Conservation (phyloP, 257 asterid species). For the Primulina huaijiensis region DNA sequence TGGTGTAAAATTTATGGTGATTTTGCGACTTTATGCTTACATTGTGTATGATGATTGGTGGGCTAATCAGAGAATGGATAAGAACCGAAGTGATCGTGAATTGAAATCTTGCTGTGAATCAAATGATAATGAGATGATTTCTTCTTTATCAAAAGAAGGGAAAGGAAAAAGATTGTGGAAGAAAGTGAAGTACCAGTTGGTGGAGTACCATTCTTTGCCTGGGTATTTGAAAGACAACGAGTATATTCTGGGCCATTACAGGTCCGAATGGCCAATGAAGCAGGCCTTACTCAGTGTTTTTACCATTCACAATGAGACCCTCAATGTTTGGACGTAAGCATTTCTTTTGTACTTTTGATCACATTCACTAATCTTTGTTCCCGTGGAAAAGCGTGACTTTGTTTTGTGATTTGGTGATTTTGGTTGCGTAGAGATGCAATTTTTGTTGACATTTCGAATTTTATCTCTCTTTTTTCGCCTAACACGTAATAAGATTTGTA, state of each 20-base stretch:
- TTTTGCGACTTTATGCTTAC: constrained; percentile 2
- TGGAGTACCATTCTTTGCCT: constrained; percentile 91
- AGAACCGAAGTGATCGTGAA: constrained; percentile 30
- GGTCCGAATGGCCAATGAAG: constrained; percentile 91
- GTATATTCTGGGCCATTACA: constrained; percentile 70
- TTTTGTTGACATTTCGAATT: neutral
- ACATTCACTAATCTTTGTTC: neutral
- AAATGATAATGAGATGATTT: constrained; percentile 29
- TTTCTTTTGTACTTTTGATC: constrained; percentile 19
- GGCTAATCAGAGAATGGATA: constrained; percentile 49
- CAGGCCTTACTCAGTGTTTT: constrained; percentile 79
- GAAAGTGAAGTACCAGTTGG: constrained; percentile 90
- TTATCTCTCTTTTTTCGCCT: neutral
- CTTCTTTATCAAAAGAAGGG: constrained; percentile 36
- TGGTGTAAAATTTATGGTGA: neutral
- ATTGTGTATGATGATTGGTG: constrained; percentile 23
- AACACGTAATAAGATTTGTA: neutral
- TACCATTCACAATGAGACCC: constrained; percentile 93
- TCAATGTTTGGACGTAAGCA: constrained; percentile 96
- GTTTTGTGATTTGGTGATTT: constrained; percentile 13
- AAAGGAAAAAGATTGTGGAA: constrained; percentile 81
- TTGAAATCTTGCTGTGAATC: constrained; percentile 29
- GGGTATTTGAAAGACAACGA: constrained; percentile 94
- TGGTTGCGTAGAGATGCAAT: neutral
- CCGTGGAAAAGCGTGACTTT: neutral